Base-by-base conservation (phyloP, 768 basidiomycete species). In the Lentinula guzmanii region DNA sequence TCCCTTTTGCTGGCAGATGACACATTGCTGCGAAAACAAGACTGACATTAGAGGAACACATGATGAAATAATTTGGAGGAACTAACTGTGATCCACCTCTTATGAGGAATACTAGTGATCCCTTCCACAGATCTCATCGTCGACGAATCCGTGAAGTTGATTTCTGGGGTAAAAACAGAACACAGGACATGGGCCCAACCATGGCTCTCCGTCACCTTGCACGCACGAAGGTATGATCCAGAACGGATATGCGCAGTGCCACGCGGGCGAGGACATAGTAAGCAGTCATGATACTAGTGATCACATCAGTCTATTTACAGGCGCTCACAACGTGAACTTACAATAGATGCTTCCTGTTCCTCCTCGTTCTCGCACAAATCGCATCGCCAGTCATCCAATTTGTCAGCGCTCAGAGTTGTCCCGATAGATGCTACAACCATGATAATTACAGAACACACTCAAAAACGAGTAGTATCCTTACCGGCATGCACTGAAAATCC, bases 181-280 rank as follows among this genome's bases (percentile, higher is more conserved):
- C 96, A 98, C 3, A 97, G 74, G 35, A 95, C 79, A 70, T 98
- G 96, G 0, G 86, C 87, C 95, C 95, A 97, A 60, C 90, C 88
- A 71, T 93, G 89, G 9, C 93, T 92, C 76, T 97, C 95, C 0
- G 95, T 96, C 6, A 92, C 92, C 69, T 95, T 96, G 69, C 85
- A 86, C 45, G 86, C 85, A 60, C 92, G 82, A 61, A 95, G 75
- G 70, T 81, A 95, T 34, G 79, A 81, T 66, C 89, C 84, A 4
- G 83, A 66, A 4, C 83, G 75, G 43, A 84, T 81, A 56, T 77
- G 75, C 33, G 76, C 72, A 5, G 77, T 81, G 46, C 77, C 73
- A 24, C 77, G 72, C 52, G 76, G 70, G 18, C 84, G 56, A 62
- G 94, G 92, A 71, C 95, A 97, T 16, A 97, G 78, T 2, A 95